These are phyloP conservation scores for Magnusiomyces sp. DNA, from an alignment of 1,139 yeast genomes.

Conservation along the genomic window DNA sequence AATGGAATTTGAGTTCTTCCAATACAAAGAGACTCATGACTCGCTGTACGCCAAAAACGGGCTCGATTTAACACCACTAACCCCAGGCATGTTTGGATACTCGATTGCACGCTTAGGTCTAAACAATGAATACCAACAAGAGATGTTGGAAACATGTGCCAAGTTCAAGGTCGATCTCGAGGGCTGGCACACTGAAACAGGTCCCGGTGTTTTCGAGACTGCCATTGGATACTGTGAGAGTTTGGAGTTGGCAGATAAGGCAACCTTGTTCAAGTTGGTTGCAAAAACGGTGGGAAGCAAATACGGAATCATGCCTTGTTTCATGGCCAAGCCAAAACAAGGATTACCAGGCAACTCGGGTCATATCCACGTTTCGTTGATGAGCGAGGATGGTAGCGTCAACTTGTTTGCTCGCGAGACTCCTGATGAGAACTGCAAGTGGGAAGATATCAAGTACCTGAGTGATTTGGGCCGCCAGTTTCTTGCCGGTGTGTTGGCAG, in stretches of 20 bases:
- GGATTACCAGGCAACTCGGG: slow-evolving; percentile 35
- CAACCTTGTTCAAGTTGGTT: slow-evolving; percentile 29
- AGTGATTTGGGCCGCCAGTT: slow-evolving; percentile 30
- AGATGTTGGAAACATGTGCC: slow-evolving; percentile 23
- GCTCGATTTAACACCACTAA: slow-evolving; percentile 24
- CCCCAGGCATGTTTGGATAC: slow-evolving; percentile 35
- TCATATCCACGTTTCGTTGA: slow-evolving; percentile 31
- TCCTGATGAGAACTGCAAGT: slow-evolving; percentile 24
- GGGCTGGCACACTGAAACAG: slow-evolving; percentile 35
- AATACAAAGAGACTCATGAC: slow-evolving; percentile 27
- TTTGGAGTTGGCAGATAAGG: slow-evolving; percentile 29
- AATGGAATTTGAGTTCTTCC: slow-evolving; percentile 32
- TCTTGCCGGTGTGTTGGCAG: slow-evolving; percentile 32
- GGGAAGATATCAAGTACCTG: slow-evolving; percentile 27
- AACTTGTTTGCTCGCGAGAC: slow-evolving; percentile 28
- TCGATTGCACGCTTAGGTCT: slow-evolving; percentile 29
- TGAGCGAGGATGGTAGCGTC: slow-evolving; percentile 22
- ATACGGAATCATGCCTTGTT: slow-evolving; percentile 30
- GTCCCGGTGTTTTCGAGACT: slow-evolving; percentile 35
- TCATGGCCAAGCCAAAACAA: slow-evolving; percentile 34
- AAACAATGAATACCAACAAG: slow-evolving; percentile 28
- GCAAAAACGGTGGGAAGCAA: slow-evolving; percentile 29
- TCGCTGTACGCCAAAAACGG: slow-evolving; percentile 26
- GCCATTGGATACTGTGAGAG: slow-evolving; percentile 31
- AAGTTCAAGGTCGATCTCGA: slow-evolving; percentile 27